Conservation (phyloP, 192 early-diverging fungal genomes). For the Geosiphon pyriformis region DNA sequence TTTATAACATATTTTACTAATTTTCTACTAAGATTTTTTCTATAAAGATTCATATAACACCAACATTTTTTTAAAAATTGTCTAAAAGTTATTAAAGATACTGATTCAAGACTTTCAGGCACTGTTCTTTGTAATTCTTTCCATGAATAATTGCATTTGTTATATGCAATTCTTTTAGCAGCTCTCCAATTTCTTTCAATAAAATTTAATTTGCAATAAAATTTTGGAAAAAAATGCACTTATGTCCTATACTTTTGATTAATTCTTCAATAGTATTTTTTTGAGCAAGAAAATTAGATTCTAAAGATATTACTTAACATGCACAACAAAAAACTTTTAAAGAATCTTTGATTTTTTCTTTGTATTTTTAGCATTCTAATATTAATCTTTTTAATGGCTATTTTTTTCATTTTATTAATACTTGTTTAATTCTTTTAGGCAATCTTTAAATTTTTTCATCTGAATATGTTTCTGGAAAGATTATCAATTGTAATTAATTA, state of each 20-base stretch:
- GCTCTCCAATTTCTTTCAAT: constrained; percentile 29
- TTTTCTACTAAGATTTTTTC: neutral
- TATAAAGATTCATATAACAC: neutral
- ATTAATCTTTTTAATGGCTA: neutral
- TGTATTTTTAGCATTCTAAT: constrained; percentile 4
- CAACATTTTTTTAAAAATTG: constrained; percentile 13
- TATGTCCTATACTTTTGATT: constrained; percentile 19
- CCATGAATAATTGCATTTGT: constrained; percentile 27
- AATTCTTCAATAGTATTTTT: constrained; percentile 15
- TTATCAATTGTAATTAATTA: neutral
- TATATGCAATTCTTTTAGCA: constrained; percentile 14
- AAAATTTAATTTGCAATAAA: constrained; percentile 30
- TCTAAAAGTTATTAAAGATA: constrained; percentile 1
- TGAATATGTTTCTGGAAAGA: neutral
- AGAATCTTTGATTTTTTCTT: constrained; percentile 1
- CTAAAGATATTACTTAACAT: constrained; percentile 10
- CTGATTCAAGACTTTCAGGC: neutral
- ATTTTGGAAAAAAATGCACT: constrained; percentile 28
- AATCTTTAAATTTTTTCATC: neutral
- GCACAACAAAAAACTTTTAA: constrained; percentile 16
- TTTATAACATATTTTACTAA: neutral
- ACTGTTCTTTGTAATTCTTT: constrained; percentile 16
- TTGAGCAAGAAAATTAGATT: constrained; percentile 23
- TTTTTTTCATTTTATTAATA: neutral
- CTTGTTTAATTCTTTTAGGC: constrained; percentile 8